Evolutionary conservation across 257 asterid species (phyloP), one percentile per base, ranked within the genome.

Genomic region (Fraxinus pennsylvanica): DNA sequence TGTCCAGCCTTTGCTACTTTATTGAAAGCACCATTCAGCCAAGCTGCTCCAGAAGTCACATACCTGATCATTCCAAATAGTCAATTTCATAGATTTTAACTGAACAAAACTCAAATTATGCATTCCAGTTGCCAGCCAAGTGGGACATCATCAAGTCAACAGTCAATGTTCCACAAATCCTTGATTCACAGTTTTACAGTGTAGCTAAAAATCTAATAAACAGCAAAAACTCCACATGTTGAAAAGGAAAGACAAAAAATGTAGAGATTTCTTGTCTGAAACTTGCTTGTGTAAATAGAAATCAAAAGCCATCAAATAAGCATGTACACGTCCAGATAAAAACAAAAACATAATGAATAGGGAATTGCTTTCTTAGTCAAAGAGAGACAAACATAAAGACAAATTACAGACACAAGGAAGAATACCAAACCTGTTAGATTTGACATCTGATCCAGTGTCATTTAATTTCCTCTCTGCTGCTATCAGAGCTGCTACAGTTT

Each of bases 371-470:
- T 67, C 41, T 72, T 15, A 72, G 76, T 30, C 29, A 33, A 74
- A 80, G 39, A 52, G 29, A 74, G 3, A 59, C 27, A 71, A 21
- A 36, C 2, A 25, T 8, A 52, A 70, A 3, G 35, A 30, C 33
- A 8, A 27, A 36, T 61, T 38, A 72, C 75, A 66, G 14, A 52
- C 2, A 29, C 35, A 17, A 47, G 75, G 47, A 25, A 73, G 71
- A 66, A 67, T 71, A 45, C 50, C 85, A 78, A 68, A 92, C 98
- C 98, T 95, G 97, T 98, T 95, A 72, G 99, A 89, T 85, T 93
- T 95, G 85, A 95, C 98, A 78, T 96, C 99, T 73, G 98, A 88
- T 73, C 99, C 98, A 74, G 99, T 93, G 84, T 89, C 88, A 79
- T 93, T 95, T 83, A 93, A 43, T 85, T 93, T 95, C 79, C 96